Evolutionary conservation across 257 asterid species (phyloP).

Genomic region (Forsythia suspensa): DNA sequence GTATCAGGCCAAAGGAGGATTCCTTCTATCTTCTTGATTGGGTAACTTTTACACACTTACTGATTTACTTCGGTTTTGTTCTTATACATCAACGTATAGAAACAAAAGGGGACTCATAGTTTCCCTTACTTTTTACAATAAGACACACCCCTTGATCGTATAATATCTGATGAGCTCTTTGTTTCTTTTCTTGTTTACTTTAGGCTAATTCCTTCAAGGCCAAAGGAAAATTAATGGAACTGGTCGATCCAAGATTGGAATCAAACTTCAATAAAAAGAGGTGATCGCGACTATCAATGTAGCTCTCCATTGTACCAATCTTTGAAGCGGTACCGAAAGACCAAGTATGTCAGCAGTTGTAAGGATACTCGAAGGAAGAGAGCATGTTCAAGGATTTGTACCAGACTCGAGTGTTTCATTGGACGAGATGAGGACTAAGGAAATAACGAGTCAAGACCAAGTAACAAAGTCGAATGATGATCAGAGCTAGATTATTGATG

Average conservation of each 20-base stretch:
- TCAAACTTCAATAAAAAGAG: slow-evolving; percentile 38
- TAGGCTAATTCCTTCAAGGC: slow-evolving; percentile 52
- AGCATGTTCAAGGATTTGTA: slow-evolving; percentile 18
- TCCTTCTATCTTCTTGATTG: slow-evolving; percentile 50
- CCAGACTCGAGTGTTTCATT: slow-evolving; percentile 14
- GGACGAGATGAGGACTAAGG: not conserved
- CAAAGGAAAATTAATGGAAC: slow-evolving; percentile 44
- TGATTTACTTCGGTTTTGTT: not conserved
- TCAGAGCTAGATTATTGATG: slow-evolving; percentile 1
- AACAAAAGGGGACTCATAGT: too few relatives aligned
- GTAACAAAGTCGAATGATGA: not conserved
- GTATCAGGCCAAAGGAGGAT: slow-evolving; percentile 32
- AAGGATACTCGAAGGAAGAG: slow-evolving; percentile 59
- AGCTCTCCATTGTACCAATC: slow-evolving; percentile 55
- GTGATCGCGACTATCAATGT: slow-evolving; percentile 39
- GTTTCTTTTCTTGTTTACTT: not conserved
- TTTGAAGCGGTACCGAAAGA: slow-evolving; percentile 42
- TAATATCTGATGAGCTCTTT: not conserved
- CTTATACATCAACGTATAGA: too few relatives aligned
- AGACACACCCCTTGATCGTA: not conserved
- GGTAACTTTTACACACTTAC: slow-evolving; percentile 28
- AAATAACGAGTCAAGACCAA: not conserved
- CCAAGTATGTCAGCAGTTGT: slow-evolving; percentile 67
- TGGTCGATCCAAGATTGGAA: slow-evolving; percentile 55
- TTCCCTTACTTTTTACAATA: too few relatives aligned